Evolutionary conservation across 2,329 filamentous ascomycete genomes (phyloP).

Genomic region (Amphichorda felina): DNA sequence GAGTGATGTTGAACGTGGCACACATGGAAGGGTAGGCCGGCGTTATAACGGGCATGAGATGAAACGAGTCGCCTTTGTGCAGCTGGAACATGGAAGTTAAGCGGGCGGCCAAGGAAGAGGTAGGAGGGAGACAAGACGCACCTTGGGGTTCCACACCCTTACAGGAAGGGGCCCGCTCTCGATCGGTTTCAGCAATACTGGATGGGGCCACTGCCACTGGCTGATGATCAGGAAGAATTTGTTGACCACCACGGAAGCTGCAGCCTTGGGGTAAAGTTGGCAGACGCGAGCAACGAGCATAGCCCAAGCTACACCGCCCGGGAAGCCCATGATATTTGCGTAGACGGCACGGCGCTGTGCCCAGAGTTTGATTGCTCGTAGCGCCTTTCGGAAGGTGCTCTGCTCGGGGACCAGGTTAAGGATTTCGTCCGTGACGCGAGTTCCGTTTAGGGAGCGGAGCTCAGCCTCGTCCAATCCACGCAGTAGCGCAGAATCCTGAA

Average conservation of each 20-base stretch:
- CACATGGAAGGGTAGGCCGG: slow-evolving; percentile 98
- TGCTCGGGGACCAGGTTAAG: slow-evolving; percentile 78
- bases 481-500: slow-evolving; percentile 76
- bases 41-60: slow-evolving; percentile 97
- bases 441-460: slow-evolving; percentile 84
- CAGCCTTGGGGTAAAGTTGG: slow-evolving; percentile 89
- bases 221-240: slow-evolving; percentile 93
- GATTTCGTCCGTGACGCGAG: slow-evolving; percentile 88
- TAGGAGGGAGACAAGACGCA: slow-evolving; percentile 21
- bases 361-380: slow-evolving; percentile 94
- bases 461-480: slow-evolving; percentile 80
- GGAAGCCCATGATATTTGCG: slow-evolving; percentile 91
- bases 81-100: slow-evolving; percentile 30
- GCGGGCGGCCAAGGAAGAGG: slow-evolving; percentile 6
- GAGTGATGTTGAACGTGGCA: slow-evolving; percentile 85
- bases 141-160: slow-evolving; percentile 89
- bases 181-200: slow-evolving; percentile 81
- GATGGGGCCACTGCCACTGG: slow-evolving; percentile 87
- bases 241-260: slow-evolving; percentile 74
- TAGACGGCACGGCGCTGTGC: slow-evolving; percentile 87
- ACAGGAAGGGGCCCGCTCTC: slow-evolving; percentile 73
- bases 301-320: slow-evolving; percentile 94
- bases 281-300: slow-evolving; percentile 95
- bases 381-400: slow-evolving; percentile 77
- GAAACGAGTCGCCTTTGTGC: slow-evolving; percentile 69